Percentiles rank a stretch among this genome's conserved stretches.
phyloP scores from a whole-genome alignment of 78 protist genomes.

The Creolimax fragrantissima region DNA sequence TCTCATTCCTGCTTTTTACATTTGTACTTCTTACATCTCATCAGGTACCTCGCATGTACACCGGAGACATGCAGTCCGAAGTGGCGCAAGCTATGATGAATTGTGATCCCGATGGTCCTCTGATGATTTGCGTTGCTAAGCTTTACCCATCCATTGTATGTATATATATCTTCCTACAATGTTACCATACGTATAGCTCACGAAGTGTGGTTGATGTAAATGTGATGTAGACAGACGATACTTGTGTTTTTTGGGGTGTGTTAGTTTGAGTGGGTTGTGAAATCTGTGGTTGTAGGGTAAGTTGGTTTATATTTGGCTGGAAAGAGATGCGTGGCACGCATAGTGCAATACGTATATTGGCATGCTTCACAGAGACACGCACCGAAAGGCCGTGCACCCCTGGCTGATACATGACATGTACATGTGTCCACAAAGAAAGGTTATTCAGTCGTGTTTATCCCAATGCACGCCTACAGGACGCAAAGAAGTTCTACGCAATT shows the following conservation, averaged over 20 bases:
- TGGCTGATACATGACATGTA: too few relatives aligned
- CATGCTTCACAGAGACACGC: too few relatives aligned
- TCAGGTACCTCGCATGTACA: neutral
- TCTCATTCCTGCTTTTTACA: neutral
- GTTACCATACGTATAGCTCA: too few relatives aligned
- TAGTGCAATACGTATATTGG: too few relatives aligned
- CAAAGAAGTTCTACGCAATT: slow-evolving; percentile 57
- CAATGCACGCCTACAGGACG: slow-evolving; percentile 30
- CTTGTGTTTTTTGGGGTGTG: neutral
- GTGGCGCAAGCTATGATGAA: slow-evolving; percentile 47
- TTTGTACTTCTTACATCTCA: neutral
- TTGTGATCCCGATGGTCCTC: slow-evolving; percentile 76
- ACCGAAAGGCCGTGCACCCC: too few relatives aligned
- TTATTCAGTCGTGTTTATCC: too few relatives aligned
- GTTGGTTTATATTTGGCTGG: neutral
- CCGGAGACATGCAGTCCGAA: slow-evolving; percentile 1
- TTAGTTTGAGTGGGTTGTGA: neutral
- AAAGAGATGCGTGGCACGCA: too few relatives aligned
- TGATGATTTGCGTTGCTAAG: slow-evolving; percentile 73
- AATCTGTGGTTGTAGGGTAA: neutral
- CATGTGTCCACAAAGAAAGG: too few relatives aligned
- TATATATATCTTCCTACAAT: neutral
- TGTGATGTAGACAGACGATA: neutral
- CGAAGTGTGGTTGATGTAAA: neutral
- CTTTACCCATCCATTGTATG: neutral